Evolutionary conservation across 2,329 filamentous ascomycete species (phyloP), one percentile per base, ranked within the genome.

Genomic region (Claviceps sp.): DNA sequence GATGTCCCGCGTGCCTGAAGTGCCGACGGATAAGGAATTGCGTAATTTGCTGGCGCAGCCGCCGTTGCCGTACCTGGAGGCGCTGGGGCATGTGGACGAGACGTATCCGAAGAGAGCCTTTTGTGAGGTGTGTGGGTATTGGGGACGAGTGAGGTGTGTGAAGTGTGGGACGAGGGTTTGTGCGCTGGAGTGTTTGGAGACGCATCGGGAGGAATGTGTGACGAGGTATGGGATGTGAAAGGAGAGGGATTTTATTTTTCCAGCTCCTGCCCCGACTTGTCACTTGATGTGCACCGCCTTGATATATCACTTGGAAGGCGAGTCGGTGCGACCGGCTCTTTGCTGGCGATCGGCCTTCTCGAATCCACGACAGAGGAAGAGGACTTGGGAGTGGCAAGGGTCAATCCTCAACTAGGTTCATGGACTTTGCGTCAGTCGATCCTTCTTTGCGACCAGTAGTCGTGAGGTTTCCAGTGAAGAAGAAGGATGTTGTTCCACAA

Each of bases 51-150:
- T 89, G 50, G 69, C 75, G 22, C 77, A 76, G 7, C 80, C 84
- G 49, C 80, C 85, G 46, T 67, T 89, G 50, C 80, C 73, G 39
- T 90, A 88, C 65, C 72, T 77, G 47, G 83, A 86, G 58, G 81
- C 82, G 40, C 67, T 72, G 50, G 78, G 72, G 2, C 61, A 58
- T 29, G 75, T 69, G 69, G 70, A 66, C 45, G 58, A 57, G 14
- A 65, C 61, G 59, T 80, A 80, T 56, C 82, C 84, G 2, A 70
- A 71, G 46, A 73, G 85, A 53, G 70, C 71, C 38, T 91, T 90
- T 64, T 91, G 86, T 66, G 83, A 84, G 62, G 80, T 88, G 36
- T 91, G 86, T 62, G 86, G 86, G 14, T 90, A 89, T 66, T 90
- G 86, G 86, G 86, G 86, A 2, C 72, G 82, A 42, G 82, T 88